Percentiles rank a stretch among this genome's conserved stretches.
These are phyloP conservation scores for Candida maesae DNA, from an alignment of 805 yeast species.

Conservation along the genomic window DNA sequence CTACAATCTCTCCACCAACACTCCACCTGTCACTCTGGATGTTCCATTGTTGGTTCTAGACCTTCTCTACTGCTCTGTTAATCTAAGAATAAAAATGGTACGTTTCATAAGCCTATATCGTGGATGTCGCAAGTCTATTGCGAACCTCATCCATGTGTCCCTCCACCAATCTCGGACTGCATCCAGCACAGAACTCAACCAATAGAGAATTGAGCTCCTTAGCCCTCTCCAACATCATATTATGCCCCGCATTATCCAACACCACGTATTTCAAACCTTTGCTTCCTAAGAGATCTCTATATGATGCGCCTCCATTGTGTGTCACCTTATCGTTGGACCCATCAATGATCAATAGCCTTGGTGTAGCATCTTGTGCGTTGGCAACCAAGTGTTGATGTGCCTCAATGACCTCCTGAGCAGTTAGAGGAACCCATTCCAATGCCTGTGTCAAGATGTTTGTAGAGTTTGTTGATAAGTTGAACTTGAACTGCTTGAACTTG, in stretches of 20 bases:
- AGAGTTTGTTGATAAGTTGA: slow-evolving; percentile 23
- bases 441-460: slow-evolving; percentile 21
- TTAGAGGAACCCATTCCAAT: slow-evolving; percentile 17
- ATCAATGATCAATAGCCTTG: slow-evolving; percentile 20
- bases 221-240: slow-evolving; percentile 19
- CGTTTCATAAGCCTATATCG: no score
- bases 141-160: slow-evolving; percentile 11
- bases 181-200: slow-evolving; percentile 2
- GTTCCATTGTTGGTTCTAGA: no score
- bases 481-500: slow-evolving; percentile 27
- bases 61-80: no score
- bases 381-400: slow-evolving; percentile 5
- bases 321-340: slow-evolving; percentile 23
- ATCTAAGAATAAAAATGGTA: no score
- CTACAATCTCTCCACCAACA: no score
- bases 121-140: slow-evolving; percentile 2
- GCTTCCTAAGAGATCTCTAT: slow-evolving; percentile 20
- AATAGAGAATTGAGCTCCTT: slow-evolving; percentile 14
- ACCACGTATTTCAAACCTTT: slow-evolving; percentile 13
- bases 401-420: slow-evolving; percentile 15
- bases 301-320: slow-evolving; percentile 20
- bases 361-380: neutral
- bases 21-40: no score
- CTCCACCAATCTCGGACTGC: slow-evolving; percentile 5
- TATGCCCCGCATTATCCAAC: slow-evolving; percentile 23